phyloP scores from a whole-genome alignment of 441 rosid species.

The Eutrema salsugineum region DNA sequence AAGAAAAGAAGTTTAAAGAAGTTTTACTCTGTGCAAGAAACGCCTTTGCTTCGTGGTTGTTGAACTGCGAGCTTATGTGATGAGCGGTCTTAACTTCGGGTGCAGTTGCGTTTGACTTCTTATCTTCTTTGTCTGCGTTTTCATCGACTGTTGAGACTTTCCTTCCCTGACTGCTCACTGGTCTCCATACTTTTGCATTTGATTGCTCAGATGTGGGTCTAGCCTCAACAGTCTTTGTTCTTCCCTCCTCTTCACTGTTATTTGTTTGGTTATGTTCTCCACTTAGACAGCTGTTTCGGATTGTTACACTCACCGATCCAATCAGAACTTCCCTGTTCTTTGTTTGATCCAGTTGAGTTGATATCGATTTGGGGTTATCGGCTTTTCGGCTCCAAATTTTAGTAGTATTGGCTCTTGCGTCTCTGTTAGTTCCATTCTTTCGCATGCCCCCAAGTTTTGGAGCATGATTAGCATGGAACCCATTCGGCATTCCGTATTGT shows the following conservation, averaged over 20 bases:
- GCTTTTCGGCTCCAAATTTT: constrained; percentile 81
- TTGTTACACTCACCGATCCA: constrained; percentile 77
- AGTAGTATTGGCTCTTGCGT: constrained; percentile 40
- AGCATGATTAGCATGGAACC: constrained; percentile 40
- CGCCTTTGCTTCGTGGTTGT: constrained; percentile 56
- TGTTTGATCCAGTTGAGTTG: constrained; percentile 41
- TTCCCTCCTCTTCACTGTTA: constrained; percentile 37
- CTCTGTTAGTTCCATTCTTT: constrained; percentile 54
- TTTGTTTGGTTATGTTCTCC: constrained; percentile 39
- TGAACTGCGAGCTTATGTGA: constrained; percentile 40
- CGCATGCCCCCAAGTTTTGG: constrained; percentile 45
- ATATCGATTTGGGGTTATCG: constrained; percentile 39
- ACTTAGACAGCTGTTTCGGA: constrained; percentile 40
- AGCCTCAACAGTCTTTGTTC: constrained; percentile 38
- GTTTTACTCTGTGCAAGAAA: constrained; percentile 81
- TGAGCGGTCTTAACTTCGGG: constrained; percentile 22
- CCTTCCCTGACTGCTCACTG: constrained; percentile 59
- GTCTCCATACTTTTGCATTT: constrained; percentile 64
- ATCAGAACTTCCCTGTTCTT: constrained; percentile 63
- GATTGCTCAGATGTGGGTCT: constrained; percentile 41
- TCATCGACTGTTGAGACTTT: constrained; percentile 33
- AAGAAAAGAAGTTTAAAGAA: not conserved
- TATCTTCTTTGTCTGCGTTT: constrained; percentile 33
- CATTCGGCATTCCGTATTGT: constrained; percentile 40
- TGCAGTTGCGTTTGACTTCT: constrained; percentile 11